Evolutionary conservation across 331 rosid species (phyloP).

Genomic region (Cydonia oblonga): DNA sequence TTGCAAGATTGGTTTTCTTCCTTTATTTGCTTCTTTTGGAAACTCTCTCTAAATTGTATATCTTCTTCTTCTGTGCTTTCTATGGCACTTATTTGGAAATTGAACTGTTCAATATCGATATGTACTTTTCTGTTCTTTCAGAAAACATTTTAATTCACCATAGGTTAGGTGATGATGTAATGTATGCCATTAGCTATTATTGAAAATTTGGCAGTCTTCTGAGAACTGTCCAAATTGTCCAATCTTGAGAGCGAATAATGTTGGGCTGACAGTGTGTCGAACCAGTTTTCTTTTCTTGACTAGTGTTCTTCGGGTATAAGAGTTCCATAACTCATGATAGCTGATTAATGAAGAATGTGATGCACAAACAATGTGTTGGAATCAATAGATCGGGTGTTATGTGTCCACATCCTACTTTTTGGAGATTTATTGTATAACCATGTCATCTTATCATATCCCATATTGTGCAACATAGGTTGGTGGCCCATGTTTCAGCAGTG

Average conservation of each 20-base stretch:
- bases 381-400: too few relatives aligned
- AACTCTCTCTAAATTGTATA: too few relatives aligned
- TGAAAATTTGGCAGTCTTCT: background rate
- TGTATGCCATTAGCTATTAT: too few relatives aligned
- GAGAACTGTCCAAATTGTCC: background rate
- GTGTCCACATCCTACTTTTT: too few relatives aligned
- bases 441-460: too few relatives aligned
- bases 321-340: too few relatives aligned
- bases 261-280: background rate
- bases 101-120: background rate
- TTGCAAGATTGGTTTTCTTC: background rate
- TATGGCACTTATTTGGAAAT: background rate
- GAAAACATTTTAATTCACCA: background rate
- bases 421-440: too few relatives aligned
- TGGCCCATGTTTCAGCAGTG: too few relatives aligned
- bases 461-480: too few relatives aligned
- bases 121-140: background rate
- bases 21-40: background rate
- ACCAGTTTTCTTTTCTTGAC: background rate
- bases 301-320: background rate
- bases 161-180: background rate
- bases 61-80: background rate
- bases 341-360: too few relatives aligned
- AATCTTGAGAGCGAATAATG: background rate
- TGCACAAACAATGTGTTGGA: too few relatives aligned